Percentiles rank a stretch among this genome's conserved stretches.
These are phyloP conservation scores for Boletus rubescentipes DNA, from an alignment of 768 basidiomycete genomes.

Conservation along the genomic window DNA sequence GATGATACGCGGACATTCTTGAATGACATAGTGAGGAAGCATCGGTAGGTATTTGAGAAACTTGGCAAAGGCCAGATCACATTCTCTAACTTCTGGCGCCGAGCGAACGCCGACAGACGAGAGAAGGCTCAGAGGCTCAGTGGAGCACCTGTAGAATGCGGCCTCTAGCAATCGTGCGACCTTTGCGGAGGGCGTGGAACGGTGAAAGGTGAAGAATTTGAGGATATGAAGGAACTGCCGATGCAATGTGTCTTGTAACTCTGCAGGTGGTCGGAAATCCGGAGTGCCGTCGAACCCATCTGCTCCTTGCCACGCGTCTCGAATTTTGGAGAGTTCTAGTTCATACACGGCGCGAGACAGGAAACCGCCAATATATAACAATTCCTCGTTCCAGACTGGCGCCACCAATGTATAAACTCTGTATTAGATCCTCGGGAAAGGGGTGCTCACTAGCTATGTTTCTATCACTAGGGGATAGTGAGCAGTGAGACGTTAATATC, in stretches of 20 bases:
- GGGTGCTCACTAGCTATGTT: neutral
- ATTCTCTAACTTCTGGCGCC: conserved; percentile 65
- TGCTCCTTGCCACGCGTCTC: neutral
- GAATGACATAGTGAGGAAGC: conserved; percentile 56
- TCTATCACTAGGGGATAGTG: neutral
- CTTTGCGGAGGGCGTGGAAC: conserved; percentile 66
- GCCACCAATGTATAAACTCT: too few species aligned
- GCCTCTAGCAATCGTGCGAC: conserved; percentile 67
- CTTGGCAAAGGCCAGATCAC: conserved; percentile 57
- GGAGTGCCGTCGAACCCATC: neutral
- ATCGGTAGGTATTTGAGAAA: conserved; percentile 82
- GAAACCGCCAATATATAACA: neutral
- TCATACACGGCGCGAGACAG: neutral
- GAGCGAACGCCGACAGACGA: conserved; percentile 47
- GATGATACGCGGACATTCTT: conserved; percentile 52
- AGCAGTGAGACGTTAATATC: neutral
- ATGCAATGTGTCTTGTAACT: conserved; percentile 19
- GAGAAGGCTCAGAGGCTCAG: neutral
- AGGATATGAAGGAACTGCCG: conserved; percentile 72
- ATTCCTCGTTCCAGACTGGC: neutral
- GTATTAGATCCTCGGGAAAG: too few species aligned
- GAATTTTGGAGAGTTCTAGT: neutral
- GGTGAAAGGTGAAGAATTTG: conserved; percentile 41
- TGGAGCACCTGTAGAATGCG: conserved; percentile 71
- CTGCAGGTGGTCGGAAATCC: neutral